Conservation (phyloP, 1,139 yeast species). For the Sugiyamaella novakii region DNA sequence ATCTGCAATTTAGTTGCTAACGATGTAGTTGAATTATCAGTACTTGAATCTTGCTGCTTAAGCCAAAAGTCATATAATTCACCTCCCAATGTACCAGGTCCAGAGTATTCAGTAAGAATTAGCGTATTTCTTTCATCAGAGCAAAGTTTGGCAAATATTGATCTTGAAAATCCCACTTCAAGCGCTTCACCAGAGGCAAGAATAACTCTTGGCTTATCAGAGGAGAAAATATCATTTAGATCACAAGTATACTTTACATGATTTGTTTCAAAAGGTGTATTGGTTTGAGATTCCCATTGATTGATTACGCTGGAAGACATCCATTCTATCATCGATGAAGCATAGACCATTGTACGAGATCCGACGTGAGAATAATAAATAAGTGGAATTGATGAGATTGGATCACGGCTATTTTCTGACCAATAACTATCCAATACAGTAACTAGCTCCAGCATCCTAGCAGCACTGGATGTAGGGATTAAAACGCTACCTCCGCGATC, state of each 20-base stretch:
- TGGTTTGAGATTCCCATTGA: constrained; percentile 75
- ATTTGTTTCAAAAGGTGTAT: constrained; percentile 65
- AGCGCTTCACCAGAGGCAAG: constrained; percentile 77
- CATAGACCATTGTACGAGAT: constrained; percentile 74
- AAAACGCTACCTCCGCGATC: constrained; percentile 75
- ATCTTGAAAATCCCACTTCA: constrained; percentile 64
- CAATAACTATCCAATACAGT: constrained; percentile 67
- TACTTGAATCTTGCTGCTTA: constrained; percentile 29
- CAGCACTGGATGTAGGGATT: constrained; percentile 81
- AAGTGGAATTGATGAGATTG: constrained; percentile 57
- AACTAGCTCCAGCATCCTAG: constrained; percentile 78
- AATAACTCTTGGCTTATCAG: constrained; percentile 75
- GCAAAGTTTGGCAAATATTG: constrained; percentile 61
- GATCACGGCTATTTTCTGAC: constrained; percentile 49
- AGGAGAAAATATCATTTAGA: constrained; percentile 54
- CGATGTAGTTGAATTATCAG: constrained; percentile 23
- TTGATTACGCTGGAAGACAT: constrained; percentile 79
- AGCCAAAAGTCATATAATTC: constrained; percentile 63
- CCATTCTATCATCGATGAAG: constrained; percentile 93
- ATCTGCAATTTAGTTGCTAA: constrained; percentile 33
- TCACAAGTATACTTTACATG: constrained; percentile 57
- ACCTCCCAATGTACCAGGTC: constrained; percentile 46
- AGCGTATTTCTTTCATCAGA: constrained; percentile 67
- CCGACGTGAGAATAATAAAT: constrained; percentile 77
- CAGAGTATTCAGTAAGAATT: constrained; percentile 67